Evolutionary conservation across 2,329 filamentous ascomycete genomes (phyloP).

Genomic region (Penicillium vulpinum): DNA sequence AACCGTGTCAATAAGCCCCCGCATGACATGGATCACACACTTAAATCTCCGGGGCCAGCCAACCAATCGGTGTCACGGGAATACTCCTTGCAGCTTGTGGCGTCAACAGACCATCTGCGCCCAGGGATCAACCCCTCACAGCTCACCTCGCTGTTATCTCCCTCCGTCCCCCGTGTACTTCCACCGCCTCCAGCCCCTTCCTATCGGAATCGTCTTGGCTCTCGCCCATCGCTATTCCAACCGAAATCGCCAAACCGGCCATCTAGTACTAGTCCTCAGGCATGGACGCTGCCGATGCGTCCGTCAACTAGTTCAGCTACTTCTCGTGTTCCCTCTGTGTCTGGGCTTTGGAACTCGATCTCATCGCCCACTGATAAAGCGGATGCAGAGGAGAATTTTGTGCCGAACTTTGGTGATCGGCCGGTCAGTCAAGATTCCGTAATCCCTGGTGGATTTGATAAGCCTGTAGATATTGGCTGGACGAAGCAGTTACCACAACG

Average conservation of each 20-base stretch:
- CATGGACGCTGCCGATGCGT: constrained; percentile 25
- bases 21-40: constrained; percentile 6
- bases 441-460: neutral
- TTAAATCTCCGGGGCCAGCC: constrained; percentile 7
- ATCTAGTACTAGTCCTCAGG: constrained; percentile 15
- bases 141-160: constrained; percentile 24
- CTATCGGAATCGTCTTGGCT: constrained; percentile 36
- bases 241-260: constrained; percentile 30
- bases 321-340: constrained; percentile 29
- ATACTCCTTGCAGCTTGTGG: constrained; percentile 61
- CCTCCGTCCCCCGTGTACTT: constrained; percentile 19
- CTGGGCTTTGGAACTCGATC: constrained; percentile 41
- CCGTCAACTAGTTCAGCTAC: constrained; percentile 23
- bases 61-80: constrained; percentile 48
- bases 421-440: constrained; percentile 20
- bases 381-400: constrained; percentile 32
- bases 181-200: constrained; percentile 27
- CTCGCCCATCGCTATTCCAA: constrained; percentile 29
- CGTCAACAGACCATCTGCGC: constrained; percentile 63
- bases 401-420: constrained; percentile 40
- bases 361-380: constrained; percentile 21
- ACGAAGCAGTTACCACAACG: constrained; percentile 29
- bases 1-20: constrained; percentile 22
- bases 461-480: constrained; percentile 11
- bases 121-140: constrained; percentile 43